Percentiles rank a stretch among this genome's conserved stretches.
These are phyloP conservation scores for Lindgomyces ingoldianus DNA, from an alignment of 495 filamentous ascomycete genomes.

Conservation along the genomic window DNA sequence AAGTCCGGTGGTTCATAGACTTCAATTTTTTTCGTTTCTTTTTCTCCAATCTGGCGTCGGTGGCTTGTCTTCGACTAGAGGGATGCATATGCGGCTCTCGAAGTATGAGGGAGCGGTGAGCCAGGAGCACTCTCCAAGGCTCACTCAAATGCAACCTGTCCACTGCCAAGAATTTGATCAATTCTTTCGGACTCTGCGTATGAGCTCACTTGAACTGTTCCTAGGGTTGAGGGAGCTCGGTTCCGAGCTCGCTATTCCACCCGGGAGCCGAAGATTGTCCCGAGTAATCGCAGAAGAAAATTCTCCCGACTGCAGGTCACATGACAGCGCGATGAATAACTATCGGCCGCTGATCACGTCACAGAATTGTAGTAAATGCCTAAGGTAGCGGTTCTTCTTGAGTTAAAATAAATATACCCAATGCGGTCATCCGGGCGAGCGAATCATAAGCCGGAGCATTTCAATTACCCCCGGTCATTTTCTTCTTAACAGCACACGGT, in stretches of 20 bases:
- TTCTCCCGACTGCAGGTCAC: background rate
- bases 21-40: slow-evolving; percentile 19
- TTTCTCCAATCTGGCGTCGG: slow-evolving; percentile 20
- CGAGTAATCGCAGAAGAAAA: background rate
- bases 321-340: slow-evolving; percentile 8
- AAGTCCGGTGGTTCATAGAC: slow-evolving; percentile 25
- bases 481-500: background rate
- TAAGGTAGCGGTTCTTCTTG: background rate
- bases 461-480: background rate
- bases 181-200: background rate
- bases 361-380: background rate
- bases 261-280: background rate
- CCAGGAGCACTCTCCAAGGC: background rate
- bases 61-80: slow-evolving; percentile 25
- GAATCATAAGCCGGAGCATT: background rate
- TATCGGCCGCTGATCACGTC: background rate
- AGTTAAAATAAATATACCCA: background rate
- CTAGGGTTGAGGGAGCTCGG: background rate
- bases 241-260: background rate
- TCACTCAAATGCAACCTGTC: slow-evolving; percentile 23
- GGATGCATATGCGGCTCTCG: slow-evolving; percentile 22
- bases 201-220: background rate
- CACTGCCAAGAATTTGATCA: slow-evolving; percentile 25
- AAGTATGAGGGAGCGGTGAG: slow-evolving; percentile 11
- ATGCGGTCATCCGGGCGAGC: background rate